A percentile compares a stretch with the other conserved stretches of the same genome.
Conservation (phyloP, 169 alveolate species). For the Plasmodium knowlesi region DNA sequence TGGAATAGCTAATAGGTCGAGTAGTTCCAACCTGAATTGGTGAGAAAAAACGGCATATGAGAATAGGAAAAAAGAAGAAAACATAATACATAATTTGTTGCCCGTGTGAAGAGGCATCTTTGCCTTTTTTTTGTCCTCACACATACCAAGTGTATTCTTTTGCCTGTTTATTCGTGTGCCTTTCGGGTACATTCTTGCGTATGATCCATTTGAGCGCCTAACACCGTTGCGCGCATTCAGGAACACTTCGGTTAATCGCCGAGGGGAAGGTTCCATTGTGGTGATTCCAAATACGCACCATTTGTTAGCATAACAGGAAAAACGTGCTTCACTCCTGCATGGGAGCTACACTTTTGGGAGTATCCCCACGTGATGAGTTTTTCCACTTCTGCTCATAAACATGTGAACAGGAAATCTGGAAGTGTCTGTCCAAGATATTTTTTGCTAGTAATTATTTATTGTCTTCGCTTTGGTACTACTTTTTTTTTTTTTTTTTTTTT, state of each 20-base stretch:
- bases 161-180: neutral
- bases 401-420: neutral
- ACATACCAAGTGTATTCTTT: neutral
- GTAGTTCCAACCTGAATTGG: neutral
- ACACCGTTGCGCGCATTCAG: neutral
- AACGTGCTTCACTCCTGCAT: neutral
- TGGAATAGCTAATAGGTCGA: neutral
- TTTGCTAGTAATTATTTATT: neutral
- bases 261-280: neutral
- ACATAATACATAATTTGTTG: neutral
- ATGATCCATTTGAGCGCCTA: neutral
- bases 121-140: neutral
- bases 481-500: neutral
- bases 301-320: neutral
- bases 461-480: neutral
- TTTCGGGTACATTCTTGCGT: neutral
- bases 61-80: constrained; percentile 1
- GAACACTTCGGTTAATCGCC: neutral
- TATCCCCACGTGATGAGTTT: neutral
- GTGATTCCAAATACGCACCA: neutral
- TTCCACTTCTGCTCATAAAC: neutral
- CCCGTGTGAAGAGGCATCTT: neutral
- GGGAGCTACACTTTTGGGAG: neutral
- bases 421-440: neutral
- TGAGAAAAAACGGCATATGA: neutral